phyloP scores from a whole-genome alignment of 23 red algal genomes.

The Rhodosorus marinus region DNA sequence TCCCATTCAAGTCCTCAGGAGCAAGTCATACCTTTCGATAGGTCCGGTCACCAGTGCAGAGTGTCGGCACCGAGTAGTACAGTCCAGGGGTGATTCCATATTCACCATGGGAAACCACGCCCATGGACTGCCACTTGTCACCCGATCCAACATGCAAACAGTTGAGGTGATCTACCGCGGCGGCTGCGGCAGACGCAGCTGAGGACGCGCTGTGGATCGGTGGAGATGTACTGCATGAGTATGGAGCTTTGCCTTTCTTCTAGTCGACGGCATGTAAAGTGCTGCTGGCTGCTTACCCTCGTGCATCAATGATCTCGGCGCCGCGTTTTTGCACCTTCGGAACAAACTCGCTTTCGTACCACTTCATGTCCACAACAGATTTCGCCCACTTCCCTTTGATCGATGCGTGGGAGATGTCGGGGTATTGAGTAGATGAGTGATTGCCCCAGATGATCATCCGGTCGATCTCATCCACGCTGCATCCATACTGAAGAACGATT shows the following conservation, averaged over 20 bases:
- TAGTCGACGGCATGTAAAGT: no score
- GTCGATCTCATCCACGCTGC: slow-evolving; percentile 70
- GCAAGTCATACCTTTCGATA: no score
- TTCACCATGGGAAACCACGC: slow-evolving; percentile 41
- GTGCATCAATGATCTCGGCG: slow-evolving; percentile 80
- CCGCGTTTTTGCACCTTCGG: slow-evolving; percentile 88
- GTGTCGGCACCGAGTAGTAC: slow-evolving; percentile 82
- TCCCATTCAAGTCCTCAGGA: no score
- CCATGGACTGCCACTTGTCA: slow-evolving; percentile 71
- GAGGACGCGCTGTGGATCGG: slow-evolving; percentile 83
- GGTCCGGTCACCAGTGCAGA: slow-evolving; percentile 57
- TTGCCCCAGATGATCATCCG: slow-evolving; percentile 82
- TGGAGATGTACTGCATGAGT: no score
- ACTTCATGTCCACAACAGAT: slow-evolving; percentile 44
- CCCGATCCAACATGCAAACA: slow-evolving; percentile 63
- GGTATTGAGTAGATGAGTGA: slow-evolving; percentile 81
- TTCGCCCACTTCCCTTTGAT: not conserved
- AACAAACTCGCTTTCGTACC: slow-evolving; percentile 76
- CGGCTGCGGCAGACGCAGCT: slow-evolving; percentile 79
- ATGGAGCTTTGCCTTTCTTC: no score
- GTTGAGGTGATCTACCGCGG: slow-evolving; percentile 61
- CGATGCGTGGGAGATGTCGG: slow-evolving; percentile 73
- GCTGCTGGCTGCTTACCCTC: no score
- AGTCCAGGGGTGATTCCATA: slow-evolving; percentile 66
- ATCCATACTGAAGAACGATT: no score